Base-by-base conservation (phyloP, 257 asterid species). In the Cynanchum wilfordii region DNA sequence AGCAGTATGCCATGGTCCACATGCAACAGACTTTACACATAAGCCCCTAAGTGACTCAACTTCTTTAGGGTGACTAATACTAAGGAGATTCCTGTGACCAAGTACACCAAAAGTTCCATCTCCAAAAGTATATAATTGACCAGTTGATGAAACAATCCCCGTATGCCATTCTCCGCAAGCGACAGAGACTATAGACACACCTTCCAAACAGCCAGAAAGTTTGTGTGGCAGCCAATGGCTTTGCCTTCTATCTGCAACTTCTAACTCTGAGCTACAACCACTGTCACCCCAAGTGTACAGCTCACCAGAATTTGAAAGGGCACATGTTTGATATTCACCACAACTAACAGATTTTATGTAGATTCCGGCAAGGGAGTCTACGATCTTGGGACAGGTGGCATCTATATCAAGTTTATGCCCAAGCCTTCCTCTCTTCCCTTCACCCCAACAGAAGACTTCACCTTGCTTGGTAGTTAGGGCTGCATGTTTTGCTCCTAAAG, bases 1-100 rank as follows among this genome's bases (percentile, higher is more conserved):
- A 54, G 87, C 89, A 45, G 89, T 82, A 52, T 85, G 89, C 89
- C 89, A 85, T n/a, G 85, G 75, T 38, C 89, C 89, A 81, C 89
- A 85, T 19, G 87, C 84, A 70, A 80, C 82, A n/a, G 79, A 71
- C 66, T 72, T 82, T 24, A 82, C 89, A 70, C 76, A 42, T 27
- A 77, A 67, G 19, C 84, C 82, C 25, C 75, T 75, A 33, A 85
- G 86, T 0, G 82, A 82, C 68, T 80, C 87, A 30, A 85, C 84
- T 75, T 80, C 87, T 76, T 80, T 85, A 58, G 89, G 89, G 1
- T 74, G 79, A 62, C 81, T 74, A 65, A 77, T 74, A 72, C 81
- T 71, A 36, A 16, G 49, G 51, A 79, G 66, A 77, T 85, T 76
- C 22, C 87, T 87, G 75, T 85, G 89, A 47, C 89, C 89, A 70